Conservation (phyloP, 225 moss, liverwort and hornwort genomes). For the Marchantia paleacea region DNA sequence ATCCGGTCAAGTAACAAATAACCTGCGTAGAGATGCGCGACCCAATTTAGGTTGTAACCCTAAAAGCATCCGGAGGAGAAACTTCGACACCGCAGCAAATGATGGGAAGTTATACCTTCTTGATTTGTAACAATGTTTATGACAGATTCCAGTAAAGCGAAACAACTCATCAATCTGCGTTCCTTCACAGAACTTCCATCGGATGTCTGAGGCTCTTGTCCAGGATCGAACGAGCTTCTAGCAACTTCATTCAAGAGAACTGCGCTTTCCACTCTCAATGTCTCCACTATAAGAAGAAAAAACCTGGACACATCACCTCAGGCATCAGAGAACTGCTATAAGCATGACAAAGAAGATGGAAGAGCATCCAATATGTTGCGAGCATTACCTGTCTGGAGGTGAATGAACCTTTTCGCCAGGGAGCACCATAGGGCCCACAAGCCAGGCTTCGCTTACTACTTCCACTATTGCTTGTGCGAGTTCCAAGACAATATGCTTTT, state of each 20-base stretch:
- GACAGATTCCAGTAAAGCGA: slow-evolving; percentile 65
- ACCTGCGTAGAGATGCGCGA: not conserved
- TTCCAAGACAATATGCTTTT: slow-evolving; percentile 73
- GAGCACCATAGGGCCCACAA: slow-evolving; percentile 68
- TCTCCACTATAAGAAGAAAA: slow-evolving; percentile 83
- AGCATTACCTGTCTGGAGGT: slow-evolving; percentile 63
- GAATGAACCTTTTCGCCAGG: slow-evolving; percentile 60
- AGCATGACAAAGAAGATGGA: not conserved
- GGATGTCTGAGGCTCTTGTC: slow-evolving; percentile 54
- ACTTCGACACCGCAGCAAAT: not conserved
- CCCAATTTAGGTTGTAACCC: too few species aligned
- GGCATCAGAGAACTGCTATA: not conserved
- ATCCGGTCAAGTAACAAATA: not conserved
- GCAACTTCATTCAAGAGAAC: slow-evolving; percentile 85
- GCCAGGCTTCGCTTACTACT: slow-evolving; percentile 72
- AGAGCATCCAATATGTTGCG: not conserved
- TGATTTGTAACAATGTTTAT: slow-evolving; percentile 66
- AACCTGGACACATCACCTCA: slow-evolving; percentile 49
- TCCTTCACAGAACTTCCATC: slow-evolving; percentile 57
- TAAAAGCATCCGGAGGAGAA: too few species aligned
- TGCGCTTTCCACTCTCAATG: slow-evolving; percentile 83
- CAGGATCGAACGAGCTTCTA: slow-evolving; percentile 65
- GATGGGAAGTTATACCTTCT: slow-evolving; percentile 45
- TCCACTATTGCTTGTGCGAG: slow-evolving; percentile 71
- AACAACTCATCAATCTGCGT: slow-evolving; percentile 71